phyloP scores from a whole-genome alignment of 768 basidiomycete genomes.

The Termitomyces sp. region DNA sequence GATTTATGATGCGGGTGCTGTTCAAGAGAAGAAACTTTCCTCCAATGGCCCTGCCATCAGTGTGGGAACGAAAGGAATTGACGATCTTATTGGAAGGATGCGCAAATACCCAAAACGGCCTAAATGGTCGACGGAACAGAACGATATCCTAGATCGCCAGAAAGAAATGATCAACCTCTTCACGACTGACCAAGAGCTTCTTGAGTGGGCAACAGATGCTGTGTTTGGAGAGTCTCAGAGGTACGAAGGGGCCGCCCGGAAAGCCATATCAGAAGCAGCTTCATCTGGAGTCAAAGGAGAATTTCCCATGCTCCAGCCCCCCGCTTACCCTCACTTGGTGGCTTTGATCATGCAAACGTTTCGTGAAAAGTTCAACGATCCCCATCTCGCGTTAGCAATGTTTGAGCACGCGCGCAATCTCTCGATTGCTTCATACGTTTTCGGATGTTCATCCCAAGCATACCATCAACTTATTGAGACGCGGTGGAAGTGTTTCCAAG shows the following conservation, averaged over 20 bases:
- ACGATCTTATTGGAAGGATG: conserved; percentile 51
- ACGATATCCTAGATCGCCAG: conserved; percentile 57
- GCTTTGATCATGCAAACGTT: conserved; percentile 74
- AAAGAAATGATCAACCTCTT: conserved; percentile 72
- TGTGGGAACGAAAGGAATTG: conserved; percentile 24
- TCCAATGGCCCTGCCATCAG: conserved; percentile 11
- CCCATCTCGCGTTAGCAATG: conserved; percentile 74
- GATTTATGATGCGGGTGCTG: conserved; percentile 53
- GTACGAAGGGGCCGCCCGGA: conserved; percentile 42
- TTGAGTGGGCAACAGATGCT: conserved; percentile 66
- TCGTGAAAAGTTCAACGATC: conserved; percentile 72
- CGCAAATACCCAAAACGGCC: conserved; percentile 43
- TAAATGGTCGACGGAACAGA: conserved; percentile 44
- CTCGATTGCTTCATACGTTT: conserved; percentile 78
- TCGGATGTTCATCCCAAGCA: conserved; percentile 81
- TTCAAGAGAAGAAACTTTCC: conserved; percentile 18
- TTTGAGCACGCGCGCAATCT: conserved; percentile 75
- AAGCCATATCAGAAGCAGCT: conserved; percentile 25
- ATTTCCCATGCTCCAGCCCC: conserved; percentile 44
- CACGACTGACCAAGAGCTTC: conserved; percentile 59
- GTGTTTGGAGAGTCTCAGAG: conserved; percentile 58
- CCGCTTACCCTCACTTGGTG: conserved; percentile 70
- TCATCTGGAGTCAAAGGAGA: conserved; percentile 18
- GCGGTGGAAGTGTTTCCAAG: conserved; percentile 81
- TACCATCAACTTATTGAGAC: conserved; percentile 88